A percentile compares a stretch with the other conserved stretches of the same genome.
phyloP scores from a whole-genome alignment of 225 moss, liverwort and hornwort genomes.

The Sphagnum contortum region DNA sequence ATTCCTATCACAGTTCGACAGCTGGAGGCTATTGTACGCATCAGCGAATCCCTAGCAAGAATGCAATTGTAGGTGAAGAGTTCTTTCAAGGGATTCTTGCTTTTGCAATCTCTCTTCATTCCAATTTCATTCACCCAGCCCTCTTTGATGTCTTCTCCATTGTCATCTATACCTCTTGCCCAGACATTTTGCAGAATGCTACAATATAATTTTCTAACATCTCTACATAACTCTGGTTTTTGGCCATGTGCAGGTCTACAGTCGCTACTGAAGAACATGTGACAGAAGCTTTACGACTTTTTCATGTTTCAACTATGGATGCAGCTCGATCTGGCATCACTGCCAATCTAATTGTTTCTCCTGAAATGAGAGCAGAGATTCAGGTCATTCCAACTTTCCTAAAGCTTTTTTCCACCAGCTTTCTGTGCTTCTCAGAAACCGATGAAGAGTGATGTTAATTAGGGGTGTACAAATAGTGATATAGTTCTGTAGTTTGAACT shows the following conservation, averaged over 20 bases:
- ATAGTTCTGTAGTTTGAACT: no score
- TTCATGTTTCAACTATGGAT: constrained; percentile 81
- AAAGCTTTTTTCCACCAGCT: neutral
- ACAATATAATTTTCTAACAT: no score
- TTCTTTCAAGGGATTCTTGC: neutral
- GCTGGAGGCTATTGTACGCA: constrained; percentile 86
- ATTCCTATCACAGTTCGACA: constrained; percentile 97
- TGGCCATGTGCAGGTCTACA: constrained; percentile 45
- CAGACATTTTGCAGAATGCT: no score
- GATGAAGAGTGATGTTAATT: no score
- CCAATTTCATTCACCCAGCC: neutral
- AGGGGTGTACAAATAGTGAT: no score
- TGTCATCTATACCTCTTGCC: neutral
- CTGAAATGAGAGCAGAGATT: constrained; percentile 86
- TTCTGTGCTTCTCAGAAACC: no score
- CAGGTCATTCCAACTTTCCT: constrained; percentile 37
- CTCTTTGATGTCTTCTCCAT: neutral
- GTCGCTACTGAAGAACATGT: constrained; percentile 93
- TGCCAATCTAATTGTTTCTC: constrained; percentile 61
- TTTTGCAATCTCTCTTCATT: neutral
- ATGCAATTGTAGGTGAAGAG: constrained; percentile 66
- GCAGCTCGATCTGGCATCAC: constrained; percentile 84
- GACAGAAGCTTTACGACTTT: constrained; percentile 76
- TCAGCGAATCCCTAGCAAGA: constrained; percentile 85
- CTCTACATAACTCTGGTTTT: no score